These are phyloP conservation scores for Suhomyces guaymorum DNA, from an alignment of 1,139 yeast genomes.

Conservation along the genomic window DNA sequence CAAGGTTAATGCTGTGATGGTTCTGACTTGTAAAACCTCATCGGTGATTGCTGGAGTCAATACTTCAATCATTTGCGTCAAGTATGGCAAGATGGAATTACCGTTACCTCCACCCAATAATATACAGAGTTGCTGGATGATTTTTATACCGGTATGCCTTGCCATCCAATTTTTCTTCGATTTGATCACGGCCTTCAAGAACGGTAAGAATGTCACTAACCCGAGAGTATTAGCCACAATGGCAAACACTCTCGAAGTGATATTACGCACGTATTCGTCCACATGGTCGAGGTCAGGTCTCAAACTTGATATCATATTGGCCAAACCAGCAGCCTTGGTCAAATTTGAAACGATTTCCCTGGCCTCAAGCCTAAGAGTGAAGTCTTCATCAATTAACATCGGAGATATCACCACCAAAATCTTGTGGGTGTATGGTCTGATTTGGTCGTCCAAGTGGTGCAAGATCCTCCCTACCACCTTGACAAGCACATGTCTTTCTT, in stretches of 20 bases:
- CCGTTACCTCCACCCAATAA: conserved; percentile 67
- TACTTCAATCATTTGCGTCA: conserved; percentile 64
- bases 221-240: conserved; percentile 85
- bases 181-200: conserved; percentile 76
- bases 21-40: conserved; percentile 66
- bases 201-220: conserved; percentile 68
- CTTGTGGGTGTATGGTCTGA: conserved; percentile 74
- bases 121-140: conserved; percentile 73
- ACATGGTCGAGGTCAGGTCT: conserved; percentile 81
- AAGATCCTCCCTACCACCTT: conserved; percentile 73
- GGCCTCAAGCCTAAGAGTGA: conserved; percentile 72
- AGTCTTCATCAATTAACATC: conserved; percentile 75
- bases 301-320: conserved; percentile 72
- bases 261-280: conserved; percentile 80
- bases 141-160: conserved; percentile 81
- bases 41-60: conserved; percentile 65
- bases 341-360: conserved; percentile 75
- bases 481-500: conserved; percentile 79
- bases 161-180: conserved; percentile 85
- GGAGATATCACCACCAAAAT: conserved; percentile 79
- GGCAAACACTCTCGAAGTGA: conserved; percentile 79
- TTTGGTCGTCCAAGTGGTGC: conserved; percentile 60
- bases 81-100: conserved; percentile 62
- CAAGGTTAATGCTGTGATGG: conserved; percentile 69
- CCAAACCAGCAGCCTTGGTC: conserved; percentile 80